Conservation (phyloP, 2,329 filamentous ascomycete genomes). For the Colletotrichum cordylinicola region DNA sequence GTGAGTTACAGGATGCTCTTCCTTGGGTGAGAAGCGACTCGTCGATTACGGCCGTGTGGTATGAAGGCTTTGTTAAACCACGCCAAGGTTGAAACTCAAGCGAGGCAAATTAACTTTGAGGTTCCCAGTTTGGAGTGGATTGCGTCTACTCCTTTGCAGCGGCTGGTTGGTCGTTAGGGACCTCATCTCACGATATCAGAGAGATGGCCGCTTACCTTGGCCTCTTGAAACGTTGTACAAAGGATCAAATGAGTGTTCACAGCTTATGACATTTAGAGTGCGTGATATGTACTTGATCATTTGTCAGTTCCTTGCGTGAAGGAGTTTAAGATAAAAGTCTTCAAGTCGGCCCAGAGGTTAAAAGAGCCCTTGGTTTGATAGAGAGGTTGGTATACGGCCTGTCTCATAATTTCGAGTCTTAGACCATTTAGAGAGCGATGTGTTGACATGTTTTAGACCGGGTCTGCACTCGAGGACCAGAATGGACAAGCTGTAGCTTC, state of each 20-base stretch:
- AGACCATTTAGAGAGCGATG: neutral
- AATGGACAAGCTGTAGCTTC: neutral
- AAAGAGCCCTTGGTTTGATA: neutral
- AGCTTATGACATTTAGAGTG: neutral
- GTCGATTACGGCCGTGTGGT: neutral
- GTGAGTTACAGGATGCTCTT: neutral
- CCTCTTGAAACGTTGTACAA: neutral
- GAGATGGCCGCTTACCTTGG: neutral
- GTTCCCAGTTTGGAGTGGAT: fast-evolving
- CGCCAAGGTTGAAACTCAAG: neutral
- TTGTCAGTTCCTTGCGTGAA: neutral
- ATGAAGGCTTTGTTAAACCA: neutral
- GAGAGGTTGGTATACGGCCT: neutral
- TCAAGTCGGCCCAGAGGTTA: neutral
- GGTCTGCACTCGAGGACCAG: neutral
- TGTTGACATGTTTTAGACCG: neutral
- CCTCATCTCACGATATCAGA: neutral
- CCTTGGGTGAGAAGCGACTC: neutral
- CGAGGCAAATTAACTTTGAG: too few species aligned
- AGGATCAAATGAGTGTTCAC: neutral
- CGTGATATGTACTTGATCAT: neutral
- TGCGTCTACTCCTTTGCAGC: neutral
- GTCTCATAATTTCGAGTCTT: neutral
- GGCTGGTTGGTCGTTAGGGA: neutral
- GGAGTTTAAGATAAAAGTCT: neutral